Evolutionary conservation across 148 eudicot genomes (phyloP).

Genomic region (Limonium bicolor): DNA sequence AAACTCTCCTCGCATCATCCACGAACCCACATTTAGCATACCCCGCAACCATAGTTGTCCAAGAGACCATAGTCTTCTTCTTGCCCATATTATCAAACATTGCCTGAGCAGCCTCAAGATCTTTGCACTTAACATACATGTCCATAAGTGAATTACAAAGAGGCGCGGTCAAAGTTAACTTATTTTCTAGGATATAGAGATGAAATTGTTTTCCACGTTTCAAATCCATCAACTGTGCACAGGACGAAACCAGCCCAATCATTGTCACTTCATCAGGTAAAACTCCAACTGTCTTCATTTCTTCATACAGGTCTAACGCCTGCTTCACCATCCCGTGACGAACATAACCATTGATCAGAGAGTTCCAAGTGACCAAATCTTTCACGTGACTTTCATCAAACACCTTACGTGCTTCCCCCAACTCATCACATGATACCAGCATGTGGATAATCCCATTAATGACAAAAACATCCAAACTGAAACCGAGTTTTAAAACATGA

Average conservation of each 20-base stretch:
- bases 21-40: constrained; percentile 33
- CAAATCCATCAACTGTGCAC: constrained; percentile 34
- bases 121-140: constrained; percentile 49
- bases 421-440: constrained; percentile 27
- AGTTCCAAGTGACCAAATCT: constrained; percentile 50
- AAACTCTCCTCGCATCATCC: constrained; percentile 33
- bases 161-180: constrained; percentile 21
- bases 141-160: constrained; percentile 46
- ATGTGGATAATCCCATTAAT: constrained; percentile 36
- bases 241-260: constrained; percentile 39
- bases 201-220: constrained; percentile 28
- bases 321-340: constrained; percentile 22
- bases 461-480: constrained; percentile 29
- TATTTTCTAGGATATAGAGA: constrained; percentile 13
- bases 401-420: constrained; percentile 30
- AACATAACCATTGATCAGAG: constrained; percentile 49
- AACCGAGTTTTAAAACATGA: constrained; percentile 46
- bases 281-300: constrained; percentile 27
- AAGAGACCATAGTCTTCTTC: constrained; percentile 39
- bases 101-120: constrained; percentile 21
- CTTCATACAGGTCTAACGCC: constrained; percentile 27
- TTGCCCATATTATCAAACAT: constrained; percentile 32
- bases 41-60: constrained; percentile 45
- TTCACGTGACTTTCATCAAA: constrained; percentile 46
- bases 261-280: constrained; percentile 43